Base-by-base conservation (phyloP, 2,329 filamentous ascomycete species). In the Neospermospora avenae region DNA sequence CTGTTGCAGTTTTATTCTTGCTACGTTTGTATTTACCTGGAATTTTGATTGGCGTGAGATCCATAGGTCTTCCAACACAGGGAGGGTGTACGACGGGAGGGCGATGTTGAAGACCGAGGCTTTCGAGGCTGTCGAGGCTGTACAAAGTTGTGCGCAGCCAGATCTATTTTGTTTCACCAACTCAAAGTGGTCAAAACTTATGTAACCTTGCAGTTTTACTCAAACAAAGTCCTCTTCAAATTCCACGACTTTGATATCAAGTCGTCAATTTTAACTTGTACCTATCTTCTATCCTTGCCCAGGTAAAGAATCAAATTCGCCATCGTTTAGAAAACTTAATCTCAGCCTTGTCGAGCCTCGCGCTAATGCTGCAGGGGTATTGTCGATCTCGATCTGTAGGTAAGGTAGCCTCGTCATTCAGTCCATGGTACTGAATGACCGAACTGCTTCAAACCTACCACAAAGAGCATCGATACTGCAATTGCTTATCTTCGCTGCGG, bases 21-120 rank as follows among this genome's bases (percentile, higher is more conserved):
- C 63, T 63, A 3, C 66, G 60, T 24, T 57, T 70, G 13, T 62
- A 64, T 55, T 73, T 73, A 7, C 71, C 71, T 1, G 66, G 66
- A 18, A 72, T 64, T 39, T 66, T 69, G 35, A 73, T 71, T 5
- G 70, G 67, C 28, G 71, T 73, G 28, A 65, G 63, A 24, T 65
- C 57, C 69, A 70, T 71, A n/a, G 35, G 13, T 7, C 34, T 20
- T 14, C 3, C 2, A 20, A 14, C 24, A 11, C 7, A 37, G 31
- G 46, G 39, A 39, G 34, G 45, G 45, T 44, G 25, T 0, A 11
- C 41, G 37, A 41, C 34, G 28, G 7, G 39, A 20, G 16, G n/a
- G n/a, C n/a, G 10, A 20, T 3, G 34, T 49, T 13, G 35, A 54
- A 37, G 44, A 14, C 1, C 5, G 22, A 41, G 4, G 20, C 11